phyloP scores from a whole-genome alignment of 2,329 filamentous ascomycete genomes.

The Chaetomium sp. region DNA sequence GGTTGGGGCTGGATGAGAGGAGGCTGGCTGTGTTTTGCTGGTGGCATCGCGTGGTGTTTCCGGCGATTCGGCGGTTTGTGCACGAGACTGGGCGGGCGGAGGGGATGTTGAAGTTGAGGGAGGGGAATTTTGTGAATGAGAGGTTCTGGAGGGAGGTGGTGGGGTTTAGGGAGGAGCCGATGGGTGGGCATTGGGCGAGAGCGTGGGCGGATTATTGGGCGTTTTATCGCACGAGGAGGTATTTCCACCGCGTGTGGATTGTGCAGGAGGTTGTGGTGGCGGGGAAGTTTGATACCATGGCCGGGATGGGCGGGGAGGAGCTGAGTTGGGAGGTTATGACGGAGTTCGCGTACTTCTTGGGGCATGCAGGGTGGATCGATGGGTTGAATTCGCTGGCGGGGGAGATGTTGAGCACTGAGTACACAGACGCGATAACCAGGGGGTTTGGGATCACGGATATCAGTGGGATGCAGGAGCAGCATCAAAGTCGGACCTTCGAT shows the following conservation, averaged over 20 bases:
- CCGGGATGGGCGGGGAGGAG: constrained; percentile 3
- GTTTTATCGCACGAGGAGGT: constrained; percentile 22
- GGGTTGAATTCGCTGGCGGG: neutral
- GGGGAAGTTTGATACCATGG: constrained; percentile 14
- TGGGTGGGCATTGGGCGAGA: constrained; percentile 2
- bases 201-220: constrained; percentile 20
- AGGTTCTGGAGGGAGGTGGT: constrained; percentile 19
- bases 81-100: neutral
- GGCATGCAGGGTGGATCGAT: constrained; percentile 8
- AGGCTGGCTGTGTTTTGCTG: constrained; percentile 16
- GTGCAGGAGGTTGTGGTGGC: constrained; percentile 34
- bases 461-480: neutral
- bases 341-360: constrained; percentile 16
- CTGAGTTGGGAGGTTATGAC: constrained; percentile 17
- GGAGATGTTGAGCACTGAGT: neutral
- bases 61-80: constrained; percentile 1
- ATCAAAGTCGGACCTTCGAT: neutral
- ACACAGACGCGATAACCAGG: neutral
- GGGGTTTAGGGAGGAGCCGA: neutral
- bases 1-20: constrained; percentile 25
- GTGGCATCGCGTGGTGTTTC: constrained; percentile 18
- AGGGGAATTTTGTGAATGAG: constrained; percentile 9
- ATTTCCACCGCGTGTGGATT: constrained; percentile 33
- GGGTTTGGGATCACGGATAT: constrained; percentile 20
- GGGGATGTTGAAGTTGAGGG: constrained; percentile 11